Percentiles rank a stretch among this genome's conserved stretches.
Conservation (phyloP, 2,329 filamentous ascomycete species). For the Teratosphaeria gauchensis region DNA sequence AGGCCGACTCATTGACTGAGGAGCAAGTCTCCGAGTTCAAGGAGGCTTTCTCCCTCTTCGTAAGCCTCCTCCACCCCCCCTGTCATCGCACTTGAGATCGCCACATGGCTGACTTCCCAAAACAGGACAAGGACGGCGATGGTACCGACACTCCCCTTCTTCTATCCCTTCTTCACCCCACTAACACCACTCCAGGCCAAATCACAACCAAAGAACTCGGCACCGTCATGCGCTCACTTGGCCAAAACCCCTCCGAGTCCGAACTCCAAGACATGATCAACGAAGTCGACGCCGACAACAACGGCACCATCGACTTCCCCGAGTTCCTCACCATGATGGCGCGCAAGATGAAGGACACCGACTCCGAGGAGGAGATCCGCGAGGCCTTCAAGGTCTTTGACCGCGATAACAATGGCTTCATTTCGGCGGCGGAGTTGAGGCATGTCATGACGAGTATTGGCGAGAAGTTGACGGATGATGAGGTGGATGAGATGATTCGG, state of each 20-base stretch:
- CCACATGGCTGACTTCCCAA: constrained; percentile 9
- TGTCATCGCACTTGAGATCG: neutral
- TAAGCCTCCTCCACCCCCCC: constrained; percentile 47
- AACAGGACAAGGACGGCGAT: constrained; percentile 50
- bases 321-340: constrained; percentile 61
- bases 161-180: neutral
- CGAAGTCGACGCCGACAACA: constrained; percentile 56
- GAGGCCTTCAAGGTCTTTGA: constrained; percentile 59
- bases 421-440: constrained; percentile 52
- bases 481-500: constrained; percentile 57
- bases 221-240: constrained; percentile 54
- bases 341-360: constrained; percentile 51
- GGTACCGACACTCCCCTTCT: constrained; percentile 29
- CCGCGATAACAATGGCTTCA: constrained; percentile 56
- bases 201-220: constrained; percentile 56
- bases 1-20: constrained; percentile 98
- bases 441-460: constrained; percentile 56
- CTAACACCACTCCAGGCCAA: constrained; percentile 37
- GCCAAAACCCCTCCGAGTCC: constrained; percentile 52
- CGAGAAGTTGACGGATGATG: constrained; percentile 54
- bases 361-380: constrained; percentile 55
- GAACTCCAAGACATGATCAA: constrained; percentile 59
- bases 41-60: constrained; percentile 99
- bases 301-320: constrained; percentile 56
- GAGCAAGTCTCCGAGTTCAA: constrained; percentile 99